These are phyloP conservation scores for Saussurea involucrata DNA, from an alignment of 129 eudicot genomes.

Conservation along the genomic window DNA sequence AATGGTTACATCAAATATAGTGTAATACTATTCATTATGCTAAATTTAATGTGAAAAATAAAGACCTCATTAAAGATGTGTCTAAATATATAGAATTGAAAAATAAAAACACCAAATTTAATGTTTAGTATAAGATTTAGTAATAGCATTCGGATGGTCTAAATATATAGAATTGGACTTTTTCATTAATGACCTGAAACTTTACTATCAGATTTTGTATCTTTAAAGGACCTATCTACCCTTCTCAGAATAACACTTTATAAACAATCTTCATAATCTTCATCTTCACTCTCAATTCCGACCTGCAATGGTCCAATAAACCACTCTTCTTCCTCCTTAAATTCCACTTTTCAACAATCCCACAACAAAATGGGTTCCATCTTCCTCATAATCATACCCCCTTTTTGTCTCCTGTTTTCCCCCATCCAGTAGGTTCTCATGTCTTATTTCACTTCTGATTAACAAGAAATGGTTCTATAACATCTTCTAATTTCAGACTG, in stretches of 20 bases:
- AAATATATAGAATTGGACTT: neutral
- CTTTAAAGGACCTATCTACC: neutral
- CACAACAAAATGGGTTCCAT: constrained; percentile 15
- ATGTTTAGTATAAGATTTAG: no score
- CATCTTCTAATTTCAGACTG: no score
- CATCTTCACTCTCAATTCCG: neutral
- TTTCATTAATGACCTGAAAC: constrained; percentile 10
- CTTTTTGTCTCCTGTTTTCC: constrained; percentile 16
- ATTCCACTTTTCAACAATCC: constrained; percentile 1
- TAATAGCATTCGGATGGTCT: no score
- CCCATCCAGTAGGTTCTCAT: constrained; percentile 30
- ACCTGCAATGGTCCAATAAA: constrained; percentile 14
- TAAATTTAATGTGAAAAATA: no score
- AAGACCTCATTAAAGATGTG: no score
- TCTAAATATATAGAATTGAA: no score
- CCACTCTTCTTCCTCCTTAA: neutral
- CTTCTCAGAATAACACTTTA: neutral
- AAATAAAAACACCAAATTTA: no score
- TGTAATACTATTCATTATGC: no score
- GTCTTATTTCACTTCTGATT: no score
- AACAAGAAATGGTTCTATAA: no score
- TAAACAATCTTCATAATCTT: neutral
- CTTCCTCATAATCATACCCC: constrained; percentile 10
- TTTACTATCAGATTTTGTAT: constrained; percentile 10
- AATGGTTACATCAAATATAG: no score